Percentiles rank a stretch among this genome's conserved stretches.
Conservation (phyloP, 306 rosid genomes). For the Datisca glomerata region DNA sequence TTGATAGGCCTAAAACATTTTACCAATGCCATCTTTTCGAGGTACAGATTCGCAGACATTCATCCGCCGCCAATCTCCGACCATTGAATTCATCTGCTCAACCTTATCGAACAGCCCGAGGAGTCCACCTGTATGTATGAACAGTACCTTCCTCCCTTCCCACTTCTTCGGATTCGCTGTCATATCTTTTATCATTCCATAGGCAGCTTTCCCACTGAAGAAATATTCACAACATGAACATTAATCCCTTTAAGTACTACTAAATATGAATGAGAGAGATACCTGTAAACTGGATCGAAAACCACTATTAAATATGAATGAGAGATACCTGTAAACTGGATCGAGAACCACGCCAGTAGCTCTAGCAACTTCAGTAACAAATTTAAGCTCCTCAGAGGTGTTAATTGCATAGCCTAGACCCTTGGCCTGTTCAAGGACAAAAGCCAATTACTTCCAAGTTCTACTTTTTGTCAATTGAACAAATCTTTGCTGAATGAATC, state of each 20-base stretch:
- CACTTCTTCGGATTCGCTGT: conserved; percentile 64
- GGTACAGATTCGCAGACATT: conserved; percentile 63
- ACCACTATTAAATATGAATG: conserved; percentile 22
- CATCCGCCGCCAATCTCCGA: conserved; percentile 74
- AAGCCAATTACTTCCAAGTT: conserved; percentile 11
- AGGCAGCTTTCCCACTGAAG: conserved; percentile 79
- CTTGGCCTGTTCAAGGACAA: conserved; percentile 48
- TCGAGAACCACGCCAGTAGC: conserved; percentile 85
- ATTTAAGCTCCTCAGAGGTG: conserved; percentile 74
- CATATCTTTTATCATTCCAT: conserved; percentile 65
- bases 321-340: conserved; percentile 78
- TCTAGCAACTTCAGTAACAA: conserved; percentile 58
- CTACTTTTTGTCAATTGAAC: too few species aligned
- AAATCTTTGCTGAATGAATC: too few species aligned
- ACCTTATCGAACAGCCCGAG: conserved; percentile 88
- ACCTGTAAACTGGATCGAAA: conserved; percentile 97
- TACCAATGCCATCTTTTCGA: conserved; percentile 58
- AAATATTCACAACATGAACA: conserved; percentile 4
- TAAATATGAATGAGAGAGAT: conserved; percentile 6
- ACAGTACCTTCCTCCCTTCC: conserved; percentile 92
- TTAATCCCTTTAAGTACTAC: neutral
- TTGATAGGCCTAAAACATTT: conserved; percentile 48
- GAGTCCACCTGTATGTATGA: conserved; percentile 87
- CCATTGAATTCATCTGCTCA: conserved; percentile 45
- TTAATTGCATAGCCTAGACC: conserved; percentile 89